These are phyloP conservation scores for Diversispora epigaea DNA, from an alignment of 192 early-diverging fungal species.

Conservation along the genomic window DNA sequence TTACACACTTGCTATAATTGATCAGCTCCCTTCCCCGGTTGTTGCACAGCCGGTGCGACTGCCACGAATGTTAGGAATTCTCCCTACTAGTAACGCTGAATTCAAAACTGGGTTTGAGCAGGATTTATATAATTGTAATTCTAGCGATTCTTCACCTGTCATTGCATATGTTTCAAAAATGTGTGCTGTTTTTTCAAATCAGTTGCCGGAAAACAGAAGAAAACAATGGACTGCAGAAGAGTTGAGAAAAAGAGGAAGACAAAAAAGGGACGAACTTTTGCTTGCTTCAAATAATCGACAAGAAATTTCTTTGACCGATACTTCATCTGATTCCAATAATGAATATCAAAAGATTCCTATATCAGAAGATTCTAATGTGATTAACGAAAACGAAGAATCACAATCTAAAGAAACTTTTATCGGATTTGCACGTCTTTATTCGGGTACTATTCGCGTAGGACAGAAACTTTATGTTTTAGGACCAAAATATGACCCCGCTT, in stretches of 20 bases:
- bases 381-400: constrained; percentile 42
- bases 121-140: constrained; percentile 75
- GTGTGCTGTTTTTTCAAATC: constrained; percentile 76
- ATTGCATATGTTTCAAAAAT: constrained; percentile 95
- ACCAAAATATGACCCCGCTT: constrained; percentile 85
- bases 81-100: constrained; percentile 45
- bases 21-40: constrained; percentile 84
- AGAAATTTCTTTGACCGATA: constrained; percentile 21
- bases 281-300: constrained; percentile 37
- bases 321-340: constrained; percentile 37
- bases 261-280: constrained; percentile 46
- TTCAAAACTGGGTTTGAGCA: constrained; percentile 61
- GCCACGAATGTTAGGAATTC: constrained; percentile 71
- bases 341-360: constrained; percentile 32
- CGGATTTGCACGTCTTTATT: constrained; percentile 94
- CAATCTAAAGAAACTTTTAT: constrained; percentile 65
- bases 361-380: constrained; percentile 36
- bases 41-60: constrained; percentile 79
- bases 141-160: constrained; percentile 57
- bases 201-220: constrained; percentile 73
- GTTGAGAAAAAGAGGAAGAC: constrained; percentile 72
- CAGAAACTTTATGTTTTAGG: constrained; percentile 86
- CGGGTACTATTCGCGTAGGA: constrained; percentile 83
- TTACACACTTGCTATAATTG: constrained; percentile 66
- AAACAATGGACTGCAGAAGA: constrained; percentile 82